Percentiles rank a stretch among this genome's conserved stretches.
phyloP scores from a whole-genome alignment of 108 stramenopile species.

The Aurantiochytrium sp. region DNA sequence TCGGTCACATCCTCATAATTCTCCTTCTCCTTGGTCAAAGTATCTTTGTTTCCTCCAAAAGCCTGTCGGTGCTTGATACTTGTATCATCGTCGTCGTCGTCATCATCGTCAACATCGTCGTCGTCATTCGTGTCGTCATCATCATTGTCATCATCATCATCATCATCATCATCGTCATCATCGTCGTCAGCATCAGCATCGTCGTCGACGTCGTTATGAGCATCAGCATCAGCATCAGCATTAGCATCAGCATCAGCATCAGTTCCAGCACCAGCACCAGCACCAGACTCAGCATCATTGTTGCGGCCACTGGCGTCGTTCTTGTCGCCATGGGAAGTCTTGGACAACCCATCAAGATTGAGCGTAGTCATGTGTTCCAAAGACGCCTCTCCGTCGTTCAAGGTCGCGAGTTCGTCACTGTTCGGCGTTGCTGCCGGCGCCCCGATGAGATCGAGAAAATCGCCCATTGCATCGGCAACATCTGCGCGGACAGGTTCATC shows the following conservation, averaged over 20 bases:
- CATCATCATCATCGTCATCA: background rate
- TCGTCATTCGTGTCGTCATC: background rate
- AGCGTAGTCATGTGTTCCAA: background rate
- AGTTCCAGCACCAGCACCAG: background rate
- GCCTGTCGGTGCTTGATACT: background rate
- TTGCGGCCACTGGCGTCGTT: background rate
- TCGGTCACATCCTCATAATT: no score
- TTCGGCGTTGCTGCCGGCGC: background rate
- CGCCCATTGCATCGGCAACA: background rate
- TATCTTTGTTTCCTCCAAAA: no score
- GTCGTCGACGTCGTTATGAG: background rate
- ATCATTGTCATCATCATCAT: background rate
- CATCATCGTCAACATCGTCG: background rate
- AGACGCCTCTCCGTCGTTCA: background rate
- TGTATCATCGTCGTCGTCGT: background rate
- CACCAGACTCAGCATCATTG: background rate
- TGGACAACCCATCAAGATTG: background rate
- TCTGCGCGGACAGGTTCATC: background rate
- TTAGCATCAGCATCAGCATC: no score
- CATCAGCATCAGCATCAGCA: background rate
- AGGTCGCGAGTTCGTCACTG: background rate
- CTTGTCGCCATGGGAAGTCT: background rate
- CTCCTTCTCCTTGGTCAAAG: no score
- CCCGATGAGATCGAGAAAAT: background rate
- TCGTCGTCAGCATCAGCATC: background rate